Evolutionary conservation across 2,329 filamentous ascomycete genomes (phyloP).

Genomic region (Hymenoscyphus salicellus): DNA sequence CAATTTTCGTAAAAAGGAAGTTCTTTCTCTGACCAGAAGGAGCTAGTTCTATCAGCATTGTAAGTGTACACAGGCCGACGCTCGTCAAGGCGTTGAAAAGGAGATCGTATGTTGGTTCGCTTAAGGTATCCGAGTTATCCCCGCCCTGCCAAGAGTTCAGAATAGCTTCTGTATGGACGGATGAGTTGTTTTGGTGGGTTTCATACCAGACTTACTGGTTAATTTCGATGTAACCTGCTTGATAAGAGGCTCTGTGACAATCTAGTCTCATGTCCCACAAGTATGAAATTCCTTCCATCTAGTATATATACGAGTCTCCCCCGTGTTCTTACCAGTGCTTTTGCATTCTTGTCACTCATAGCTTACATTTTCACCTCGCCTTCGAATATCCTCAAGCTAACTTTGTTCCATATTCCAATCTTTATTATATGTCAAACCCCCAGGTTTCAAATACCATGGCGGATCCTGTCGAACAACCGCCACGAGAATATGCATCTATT

Average conservation of each 20-base stretch:
- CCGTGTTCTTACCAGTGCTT: neutral
- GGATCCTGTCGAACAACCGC: constrained; percentile 1
- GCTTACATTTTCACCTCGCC: neutral
- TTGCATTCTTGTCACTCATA: neutral
- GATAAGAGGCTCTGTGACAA: neutral
- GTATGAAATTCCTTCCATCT: neutral
- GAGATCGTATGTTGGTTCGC: constrained; percentile 2
- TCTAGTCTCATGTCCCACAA: constrained; percentile 3
- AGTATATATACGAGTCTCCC: neutral
- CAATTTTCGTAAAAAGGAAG: neutral
- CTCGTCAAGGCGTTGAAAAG: constrained; percentile 11
- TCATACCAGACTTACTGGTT: neutral
- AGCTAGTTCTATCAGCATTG: neutral
- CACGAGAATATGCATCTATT: constrained; percentile 11
- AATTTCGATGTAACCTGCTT: constrained; percentile 2
- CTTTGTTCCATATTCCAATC: neutral
- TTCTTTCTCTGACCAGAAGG: neutral
- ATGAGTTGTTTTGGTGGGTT: constrained; percentile 11
- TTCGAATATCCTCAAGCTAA: neutral
- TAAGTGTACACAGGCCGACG: constrained; percentile 8
- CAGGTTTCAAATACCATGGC: constrained; percentile 4
- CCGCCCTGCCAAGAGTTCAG: constrained; percentile 23
- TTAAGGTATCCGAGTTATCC: constrained; percentile 23
- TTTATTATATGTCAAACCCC: neutral
- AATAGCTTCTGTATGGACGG: constrained; percentile 18